Percentiles rank a stretch among this genome's conserved stretches.
phyloP scores from a whole-genome alignment of 1,284 basidiomycete species.

The Cutaneotrichosporon curvatum region DNA sequence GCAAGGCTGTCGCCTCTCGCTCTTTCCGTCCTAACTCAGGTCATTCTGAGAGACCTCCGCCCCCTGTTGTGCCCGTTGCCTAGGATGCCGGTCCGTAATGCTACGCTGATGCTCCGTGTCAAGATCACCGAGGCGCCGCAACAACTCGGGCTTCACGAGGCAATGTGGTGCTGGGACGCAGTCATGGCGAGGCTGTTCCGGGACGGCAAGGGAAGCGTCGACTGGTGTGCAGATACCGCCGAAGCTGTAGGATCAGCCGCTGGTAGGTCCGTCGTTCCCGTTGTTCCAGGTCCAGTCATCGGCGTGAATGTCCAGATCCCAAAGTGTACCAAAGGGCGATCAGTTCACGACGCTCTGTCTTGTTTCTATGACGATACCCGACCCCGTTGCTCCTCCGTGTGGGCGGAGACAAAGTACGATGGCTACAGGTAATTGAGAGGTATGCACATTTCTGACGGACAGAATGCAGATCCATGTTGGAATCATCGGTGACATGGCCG shows the following conservation, averaged over 20 bases:
- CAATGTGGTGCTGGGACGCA: constrained; percentile 66
- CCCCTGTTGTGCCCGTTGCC: constrained; percentile 65
- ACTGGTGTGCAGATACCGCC: constrained; percentile 54
- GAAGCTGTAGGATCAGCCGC: constrained; percentile 41
- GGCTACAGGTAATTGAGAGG: constrained; percentile 59
- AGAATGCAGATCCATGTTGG: constrained; percentile 73
- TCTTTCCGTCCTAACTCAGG: constrained; percentile 63
- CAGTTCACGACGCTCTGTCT: constrained; percentile 54
- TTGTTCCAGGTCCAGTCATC: constrained; percentile 42
- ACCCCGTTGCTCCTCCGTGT: constrained; percentile 48
- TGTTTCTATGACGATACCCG: constrained; percentile 39
- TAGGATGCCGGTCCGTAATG: constrained; percentile 24
- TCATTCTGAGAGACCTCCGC: constrained; percentile 73
- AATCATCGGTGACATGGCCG: constrained; percentile 40
- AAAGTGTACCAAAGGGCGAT: constrained; percentile 65
- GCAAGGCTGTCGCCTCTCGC: constrained; percentile 53
- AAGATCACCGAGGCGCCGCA: constrained; percentile 42
- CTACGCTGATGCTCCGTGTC: constrained; percentile 26
- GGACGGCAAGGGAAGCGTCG: constrained; percentile 53
- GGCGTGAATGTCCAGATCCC: constrained; percentile 65
- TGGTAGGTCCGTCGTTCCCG: background rate
- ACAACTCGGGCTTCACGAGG: constrained; percentile 56
- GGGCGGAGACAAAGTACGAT: constrained; percentile 85
- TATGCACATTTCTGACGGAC: background rate
- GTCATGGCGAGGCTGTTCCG: constrained; percentile 56